Evolutionary conservation across 306 rosid genomes (phyloP).

Genomic region (Trifolium subterraneum): DNA sequence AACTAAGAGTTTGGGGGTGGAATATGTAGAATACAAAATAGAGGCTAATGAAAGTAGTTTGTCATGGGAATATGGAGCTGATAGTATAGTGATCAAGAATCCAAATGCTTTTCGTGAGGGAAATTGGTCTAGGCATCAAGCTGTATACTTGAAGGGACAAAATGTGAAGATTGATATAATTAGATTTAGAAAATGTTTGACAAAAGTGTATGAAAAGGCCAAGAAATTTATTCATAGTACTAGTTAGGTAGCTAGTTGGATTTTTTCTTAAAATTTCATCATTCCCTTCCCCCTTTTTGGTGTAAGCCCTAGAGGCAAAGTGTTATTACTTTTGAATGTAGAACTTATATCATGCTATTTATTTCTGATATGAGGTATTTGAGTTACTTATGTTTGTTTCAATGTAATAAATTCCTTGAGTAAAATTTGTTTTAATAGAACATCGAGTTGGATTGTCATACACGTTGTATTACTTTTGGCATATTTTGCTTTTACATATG

Average conservation of each 20-base stretch:
- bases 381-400: too few relatives aligned
- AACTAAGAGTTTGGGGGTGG: slow-evolving; percentile 36
- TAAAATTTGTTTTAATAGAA: too few relatives aligned
- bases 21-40: slow-evolving; percentile 48
- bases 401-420: too few relatives aligned
- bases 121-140: slow-evolving; percentile 2
- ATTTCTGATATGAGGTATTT: too few relatives aligned
- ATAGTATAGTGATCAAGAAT: slow-evolving; percentile 44
- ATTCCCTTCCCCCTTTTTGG: not conserved
- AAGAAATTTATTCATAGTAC: slow-evolving; percentile 24
- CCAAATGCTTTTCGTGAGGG: not conserved
- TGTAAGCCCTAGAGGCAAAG: too few relatives aligned
- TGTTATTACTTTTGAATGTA: too few relatives aligned
- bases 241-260: not conserved
- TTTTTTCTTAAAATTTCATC: not conserved
- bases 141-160: slow-evolving; percentile 44
- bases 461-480: too few relatives aligned
- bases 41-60: slow-evolving; percentile 47
- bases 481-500: too few relatives aligned
- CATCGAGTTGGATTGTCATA: too few relatives aligned
- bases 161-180: slow-evolving; percentile 34
- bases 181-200: slow-evolving; percentile 43
- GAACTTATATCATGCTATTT: too few relatives aligned
- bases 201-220: slow-evolving; percentile 27
- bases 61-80: slow-evolving; percentile 30